These are phyloP conservation scores for Solanum arcanum DNA, from an alignment of 257 asterid species.

Conservation along the genomic window DNA sequence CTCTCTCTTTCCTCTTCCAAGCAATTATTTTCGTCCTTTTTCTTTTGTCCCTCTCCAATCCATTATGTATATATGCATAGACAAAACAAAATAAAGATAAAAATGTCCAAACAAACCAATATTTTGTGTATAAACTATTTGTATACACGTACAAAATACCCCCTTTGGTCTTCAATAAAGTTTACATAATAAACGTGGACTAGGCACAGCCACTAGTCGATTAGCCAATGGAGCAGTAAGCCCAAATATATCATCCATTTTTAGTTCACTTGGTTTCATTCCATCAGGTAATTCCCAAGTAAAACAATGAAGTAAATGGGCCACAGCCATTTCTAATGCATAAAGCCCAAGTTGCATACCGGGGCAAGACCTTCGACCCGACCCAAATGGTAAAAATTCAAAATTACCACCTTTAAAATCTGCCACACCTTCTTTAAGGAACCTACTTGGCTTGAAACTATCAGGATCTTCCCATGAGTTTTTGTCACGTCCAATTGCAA, in stretches of 20 bases:
- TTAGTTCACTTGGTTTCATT: conserved; percentile 69
- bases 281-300: conserved; percentile 90
- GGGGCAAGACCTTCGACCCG: conserved; percentile 96
- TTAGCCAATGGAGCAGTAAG: conserved; percentile 78
- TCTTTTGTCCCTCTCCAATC: neutral
- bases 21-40: neutral
- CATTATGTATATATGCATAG: neutral
- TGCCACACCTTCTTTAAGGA: conserved; percentile 32
- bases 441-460: conserved; percentile 40
- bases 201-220: conserved; percentile 68
- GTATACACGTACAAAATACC: neutral
- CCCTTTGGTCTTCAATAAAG: conserved; percentile 18
- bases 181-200: conserved; percentile 47
- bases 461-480: conserved; percentile 68
- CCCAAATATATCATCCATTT: conserved; percentile 67
- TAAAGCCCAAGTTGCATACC: conserved; percentile 90
- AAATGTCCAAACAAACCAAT: neutral
- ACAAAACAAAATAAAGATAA: neutral
- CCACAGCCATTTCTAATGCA: conserved; percentile 73
- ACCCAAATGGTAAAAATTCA: conserved; percentile 83
- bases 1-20: neutral
- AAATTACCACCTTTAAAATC: conserved; percentile 63
- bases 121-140: neutral
- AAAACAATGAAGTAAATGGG: conserved; percentile 67
- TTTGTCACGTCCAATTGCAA: conserved; percentile 75